Evolutionary conservation across 345 rosid genomes (phyloP), one percentile per base, ranked within the genome.

Genomic region (Bruguiera parviflora): DNA sequence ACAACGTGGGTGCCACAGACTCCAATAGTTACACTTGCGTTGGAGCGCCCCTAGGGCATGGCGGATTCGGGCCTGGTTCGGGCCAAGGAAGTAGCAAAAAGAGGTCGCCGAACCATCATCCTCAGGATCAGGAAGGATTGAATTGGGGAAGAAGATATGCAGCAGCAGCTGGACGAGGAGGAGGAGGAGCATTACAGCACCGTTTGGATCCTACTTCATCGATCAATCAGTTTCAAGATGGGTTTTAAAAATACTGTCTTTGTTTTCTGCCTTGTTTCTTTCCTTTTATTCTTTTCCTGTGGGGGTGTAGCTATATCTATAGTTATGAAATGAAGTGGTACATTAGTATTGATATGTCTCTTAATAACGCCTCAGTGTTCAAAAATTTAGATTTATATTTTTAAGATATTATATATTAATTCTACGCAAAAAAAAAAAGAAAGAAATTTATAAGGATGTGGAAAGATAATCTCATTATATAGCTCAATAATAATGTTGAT

Each of bases 191-290:
- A 47, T 53, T 43, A 22, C 80, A 81, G 47, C 86, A 73, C 53
- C 83, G 64, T 39, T 71, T 82, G 76, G 86, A 85, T 80, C 84
- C 70, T 27, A 53, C 74, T 70, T 8, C 85, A 56, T 51, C 83
- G 71, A 82, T 76, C 75, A 86, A 83, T 78, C 82, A 88, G 69
- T 86, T 85, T 88, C 92, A 86, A 71, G 91, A 89, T 63, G 80
- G 84, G 59, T 79, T 88, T 68, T 84, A 75, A 70, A 52, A 20
- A 68, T 53, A 47, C 15, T 55, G 58, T 21, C 53, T 46, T 67
- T 7, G 32, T 65, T 65, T 29, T 65, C 32, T 35, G 57, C 61
- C 69, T 72, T 73, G 29, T 68, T 74, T 27, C 63, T 18, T 31
- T 59, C 22, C 47, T 70, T 64, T 43, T 71, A 60, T 63, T 31